phyloP scores from a whole-genome alignment of 78 protist species.

The Dictyostelium firmibasis region DNA sequence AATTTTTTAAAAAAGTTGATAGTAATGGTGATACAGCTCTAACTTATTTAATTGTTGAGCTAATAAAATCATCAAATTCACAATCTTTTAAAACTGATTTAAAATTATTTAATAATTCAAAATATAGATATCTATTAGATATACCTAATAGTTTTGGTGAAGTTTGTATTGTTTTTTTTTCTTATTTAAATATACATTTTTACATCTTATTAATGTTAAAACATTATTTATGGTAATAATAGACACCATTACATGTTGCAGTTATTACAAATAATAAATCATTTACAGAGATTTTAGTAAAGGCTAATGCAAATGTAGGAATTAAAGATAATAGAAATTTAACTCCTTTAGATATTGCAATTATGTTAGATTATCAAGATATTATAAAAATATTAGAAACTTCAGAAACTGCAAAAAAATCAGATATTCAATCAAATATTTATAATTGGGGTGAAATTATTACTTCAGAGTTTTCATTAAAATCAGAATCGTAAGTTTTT shows the following conservation, averaged over 20 bases:
- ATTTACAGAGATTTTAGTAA: background rate
- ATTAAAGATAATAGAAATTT: background rate
- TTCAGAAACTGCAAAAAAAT: background rate
- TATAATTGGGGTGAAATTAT: slow-evolving; percentile 58
- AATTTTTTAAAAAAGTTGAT: background rate
- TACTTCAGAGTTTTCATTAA: background rate
- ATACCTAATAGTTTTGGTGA: background rate
- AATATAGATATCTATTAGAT: background rate
- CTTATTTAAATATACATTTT: background rate
- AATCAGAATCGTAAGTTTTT: background rate
- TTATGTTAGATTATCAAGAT: background rate
- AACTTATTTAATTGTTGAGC: background rate
- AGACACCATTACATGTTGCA: slow-evolving; percentile 48
- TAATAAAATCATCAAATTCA: background rate
- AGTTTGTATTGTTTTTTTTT: background rate
- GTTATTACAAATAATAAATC: background rate
- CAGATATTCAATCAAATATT: background rate
- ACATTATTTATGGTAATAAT: too few relatives aligned
- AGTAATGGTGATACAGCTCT: background rate
- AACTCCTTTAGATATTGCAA: background rate
- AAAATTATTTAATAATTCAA: background rate
- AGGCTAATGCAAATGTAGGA: background rate
- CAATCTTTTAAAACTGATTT: too few relatives aligned
- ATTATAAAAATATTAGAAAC: background rate
- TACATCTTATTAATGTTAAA: too few relatives aligned